phyloP scores from a whole-genome alignment of 305 asterid species.

The Plantago coronopus region DNA sequence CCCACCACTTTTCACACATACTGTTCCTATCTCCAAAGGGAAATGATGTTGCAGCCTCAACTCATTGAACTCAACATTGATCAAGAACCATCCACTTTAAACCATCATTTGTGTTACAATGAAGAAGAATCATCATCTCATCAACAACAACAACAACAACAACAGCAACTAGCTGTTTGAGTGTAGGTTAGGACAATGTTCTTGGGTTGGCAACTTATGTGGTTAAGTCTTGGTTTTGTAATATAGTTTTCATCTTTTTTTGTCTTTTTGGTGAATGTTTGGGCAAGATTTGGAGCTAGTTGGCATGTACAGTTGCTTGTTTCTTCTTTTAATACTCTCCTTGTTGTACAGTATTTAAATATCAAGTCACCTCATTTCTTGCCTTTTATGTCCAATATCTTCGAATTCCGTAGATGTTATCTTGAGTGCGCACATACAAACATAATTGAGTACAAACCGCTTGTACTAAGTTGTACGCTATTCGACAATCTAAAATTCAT shows the following conservation, averaged over 20 bases:
- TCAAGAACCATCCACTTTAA: constrained; percentile 38
- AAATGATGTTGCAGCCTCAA: constrained; percentile 47
- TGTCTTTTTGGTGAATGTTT: constrained; percentile 1
- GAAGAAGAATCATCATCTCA: constrained; percentile 61
- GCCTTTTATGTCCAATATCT: neutral
- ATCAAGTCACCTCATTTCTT: constrained; percentile 10
- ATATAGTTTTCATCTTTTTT: neutral
- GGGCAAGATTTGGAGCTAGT: constrained; percentile 25
- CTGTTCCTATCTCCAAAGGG: constrained; percentile 36
- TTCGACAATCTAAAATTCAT: no score
- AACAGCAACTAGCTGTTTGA: constrained; percentile 69
- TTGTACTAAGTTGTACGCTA: no score
- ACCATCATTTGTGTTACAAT: constrained; percentile 43
- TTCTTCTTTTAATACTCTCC: constrained; percentile 20
- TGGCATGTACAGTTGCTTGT: constrained; percentile 41
- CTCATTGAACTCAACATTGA: constrained; percentile 38
- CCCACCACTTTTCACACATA: constrained; percentile 50
- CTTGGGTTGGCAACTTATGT: no score
- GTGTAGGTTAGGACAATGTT: neutral
- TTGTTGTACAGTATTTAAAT: neutral
- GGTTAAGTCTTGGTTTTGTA: no score
- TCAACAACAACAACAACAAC: constrained; percentile 60
- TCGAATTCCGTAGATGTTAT: no score
- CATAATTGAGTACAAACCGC: no score
- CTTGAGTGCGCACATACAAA: no score